phyloP scores from a whole-genome alignment of 306 rosid genomes.

The Albizia julibrissin region DNA sequence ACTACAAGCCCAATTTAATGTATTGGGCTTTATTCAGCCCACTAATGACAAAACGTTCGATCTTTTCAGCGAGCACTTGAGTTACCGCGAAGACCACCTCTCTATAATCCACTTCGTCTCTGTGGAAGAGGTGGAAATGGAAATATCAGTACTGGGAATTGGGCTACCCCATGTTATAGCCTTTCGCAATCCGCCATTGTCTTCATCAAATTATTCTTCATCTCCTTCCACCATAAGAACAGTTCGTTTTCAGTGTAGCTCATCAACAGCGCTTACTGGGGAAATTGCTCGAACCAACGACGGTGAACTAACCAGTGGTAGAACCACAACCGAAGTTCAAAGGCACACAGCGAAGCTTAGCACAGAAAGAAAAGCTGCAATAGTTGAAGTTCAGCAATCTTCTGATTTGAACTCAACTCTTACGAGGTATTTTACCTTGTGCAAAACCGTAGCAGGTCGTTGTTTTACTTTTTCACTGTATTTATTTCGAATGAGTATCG shows the following conservation, averaged over 20 bases:
- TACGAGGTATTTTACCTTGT: constrained; percentile 46
- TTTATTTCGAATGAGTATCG: background rate
- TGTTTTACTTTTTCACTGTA: background rate
- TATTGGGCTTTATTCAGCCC: background rate
- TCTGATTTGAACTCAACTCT: constrained; percentile 61
- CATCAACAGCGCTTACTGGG: background rate
- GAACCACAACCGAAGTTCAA: constrained; percentile 23
- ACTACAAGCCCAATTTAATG: background rate
- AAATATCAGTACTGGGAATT: constrained; percentile 42
- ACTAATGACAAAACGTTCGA: background rate
- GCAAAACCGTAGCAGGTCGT: background rate
- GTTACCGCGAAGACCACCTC: background rate
- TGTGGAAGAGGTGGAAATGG: constrained; percentile 36
- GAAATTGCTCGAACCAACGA: constrained; percentile 32
- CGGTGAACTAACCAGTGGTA: background rate
- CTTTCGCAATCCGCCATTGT: constrained; percentile 30
- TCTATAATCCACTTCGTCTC: background rate
- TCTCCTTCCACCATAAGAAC: constrained; percentile 15
- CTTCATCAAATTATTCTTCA: constrained; percentile 23
- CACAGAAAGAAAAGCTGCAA: constrained; percentile 52
- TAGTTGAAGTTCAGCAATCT: constrained; percentile 54
- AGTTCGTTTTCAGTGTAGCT: background rate
- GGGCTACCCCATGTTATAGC: constrained; percentile 29
- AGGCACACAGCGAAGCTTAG: constrained; percentile 45
- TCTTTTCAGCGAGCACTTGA: background rate